Conservation (phyloP, 441 rosid species). For the Codiaeum variegatum region DNA sequence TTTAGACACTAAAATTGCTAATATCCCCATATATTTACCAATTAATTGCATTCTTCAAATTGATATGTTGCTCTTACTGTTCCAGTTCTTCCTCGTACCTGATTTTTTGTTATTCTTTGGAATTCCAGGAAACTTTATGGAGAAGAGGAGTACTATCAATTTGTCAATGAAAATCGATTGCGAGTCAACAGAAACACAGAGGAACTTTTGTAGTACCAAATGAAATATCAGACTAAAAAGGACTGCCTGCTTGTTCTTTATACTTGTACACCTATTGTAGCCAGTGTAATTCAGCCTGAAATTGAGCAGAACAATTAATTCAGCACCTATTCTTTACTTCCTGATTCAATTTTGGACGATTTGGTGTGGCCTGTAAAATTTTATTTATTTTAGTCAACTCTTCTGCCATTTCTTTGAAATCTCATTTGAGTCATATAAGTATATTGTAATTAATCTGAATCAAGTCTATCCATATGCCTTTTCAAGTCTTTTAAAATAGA, state of each 20-base stretch:
- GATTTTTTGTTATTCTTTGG: neutral
- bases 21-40: too few relatives aligned
- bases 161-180: slow-evolving; percentile 32
- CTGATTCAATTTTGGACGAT: neutral
- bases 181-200: slow-evolving; percentile 11
- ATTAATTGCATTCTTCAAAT: neutral
- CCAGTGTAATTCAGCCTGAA: neutral
- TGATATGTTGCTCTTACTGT: neutral
- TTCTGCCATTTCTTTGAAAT: too few relatives aligned
- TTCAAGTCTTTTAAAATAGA: neutral
- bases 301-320: neutral
- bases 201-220: slow-evolving; percentile 4
- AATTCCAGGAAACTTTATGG: slow-evolving; percentile 59
- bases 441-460: too few relatives aligned
- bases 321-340: neutral
- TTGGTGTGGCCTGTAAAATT: neutral
- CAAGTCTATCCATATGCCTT: too few relatives aligned
- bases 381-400: too few relatives aligned
- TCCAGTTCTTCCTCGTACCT: neutral
- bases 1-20: too few relatives aligned
- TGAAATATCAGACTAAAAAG: neutral
- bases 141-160: slow-evolving; percentile 47
- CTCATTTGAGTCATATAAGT: too few relatives aligned
- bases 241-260: neutral
- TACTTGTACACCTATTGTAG: slow-evolving; percentile 1